phyloP scores from a whole-genome alignment of 768 basidiomycete genomes.

The Hericium coralloides region DNA sequence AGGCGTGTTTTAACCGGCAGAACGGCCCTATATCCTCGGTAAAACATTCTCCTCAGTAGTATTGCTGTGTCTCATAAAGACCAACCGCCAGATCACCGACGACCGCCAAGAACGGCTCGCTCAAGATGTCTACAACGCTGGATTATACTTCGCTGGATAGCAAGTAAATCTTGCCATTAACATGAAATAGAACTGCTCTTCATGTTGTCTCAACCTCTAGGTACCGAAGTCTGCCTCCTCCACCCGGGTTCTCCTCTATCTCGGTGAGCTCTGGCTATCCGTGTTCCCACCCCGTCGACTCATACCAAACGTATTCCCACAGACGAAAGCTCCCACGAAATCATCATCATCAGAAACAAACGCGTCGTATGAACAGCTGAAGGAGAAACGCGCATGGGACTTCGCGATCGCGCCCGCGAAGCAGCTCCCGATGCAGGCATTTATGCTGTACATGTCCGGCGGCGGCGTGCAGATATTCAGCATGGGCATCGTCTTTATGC shows the following conservation, averaged over 20 bases:
- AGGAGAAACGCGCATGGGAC: slow-evolving; percentile 80
- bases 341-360: slow-evolving; percentile 26
- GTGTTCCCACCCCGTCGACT: slow-evolving; percentile 2
- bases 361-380: slow-evolving; percentile 54
- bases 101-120: too few relatives aligned
- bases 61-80: too few relatives aligned
- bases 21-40: too few relatives aligned
- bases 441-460: slow-evolving; percentile 99
- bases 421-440: slow-evolving; percentile 90
- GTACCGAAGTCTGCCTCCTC: slow-evolving; percentile 56
- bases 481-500: slow-evolving; percentile 93
- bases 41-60: too few relatives aligned
- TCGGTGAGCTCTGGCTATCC: slow-evolving; percentile 28
- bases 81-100: too few relatives aligned
- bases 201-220: slow-evolving; percentile 21
- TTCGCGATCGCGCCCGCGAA: slow-evolving; percentile 80
- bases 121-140: slow-evolving; percentile 15
- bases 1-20: too few relatives aligned
- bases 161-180: not conserved
- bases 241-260: slow-evolving; percentile 55
- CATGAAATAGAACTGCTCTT: too few relatives aligned
- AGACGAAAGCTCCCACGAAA: slow-evolving; percentile 37
- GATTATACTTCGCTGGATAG: slow-evolving; percentile 34
- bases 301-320: slow-evolving; percentile 1
- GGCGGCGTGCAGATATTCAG: slow-evolving; percentile 94